Evolutionary conservation across 345 rosid species (phyloP), one percentile per base, ranked within the genome.

Genomic region (Aegle marmelos): DNA sequence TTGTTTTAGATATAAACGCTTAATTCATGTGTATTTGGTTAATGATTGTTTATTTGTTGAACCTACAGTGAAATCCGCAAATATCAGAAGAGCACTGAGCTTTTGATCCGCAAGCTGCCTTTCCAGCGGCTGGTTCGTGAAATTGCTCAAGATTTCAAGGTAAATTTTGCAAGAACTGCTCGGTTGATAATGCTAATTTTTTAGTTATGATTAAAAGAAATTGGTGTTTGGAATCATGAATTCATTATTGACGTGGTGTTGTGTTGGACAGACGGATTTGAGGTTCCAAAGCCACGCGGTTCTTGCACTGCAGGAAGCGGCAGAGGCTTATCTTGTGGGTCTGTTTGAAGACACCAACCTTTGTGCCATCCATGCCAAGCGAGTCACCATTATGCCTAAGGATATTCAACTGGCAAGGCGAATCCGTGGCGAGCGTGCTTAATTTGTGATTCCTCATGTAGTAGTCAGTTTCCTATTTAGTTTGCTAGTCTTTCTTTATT

Each of bases 211-310:
- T 13, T 45, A 13, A 45, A 45, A 45, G 50, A 45, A 45, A 45
- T 53, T 2, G 1, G 17, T 53, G 22, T 17, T 53, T 53, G 57
- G 6, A 53, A 17, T 53, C 6, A 17, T 19, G 57, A 5, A 45
- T 9, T 19, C 34, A 4, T 6, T 1, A 11, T 11, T 28, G 16
- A 61, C 9, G 1, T 50, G 54, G 6, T 4, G 6, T 17, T 19
- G 50, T 16, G 50, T 4, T 17, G 21, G 54, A 9, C 78, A 82
- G 93, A 89, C 90, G 63, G 94, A 92, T 75, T 59, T 90, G 86
- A 87, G 93, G 76, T 92, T 92, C 88, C 92, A 92, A 87, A 92
- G 94, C 80, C 91, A 89, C 60, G 94, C 97, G 0, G 94, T 92
- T 6, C 86, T 89, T 1, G 93, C 97, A 0, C 91, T 90, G 25